Percentiles rank a stretch among this genome's conserved stretches.
Conservation (phyloP, 176 grass and related monocot genomes). For the Coix lacrymajobi region DNA sequence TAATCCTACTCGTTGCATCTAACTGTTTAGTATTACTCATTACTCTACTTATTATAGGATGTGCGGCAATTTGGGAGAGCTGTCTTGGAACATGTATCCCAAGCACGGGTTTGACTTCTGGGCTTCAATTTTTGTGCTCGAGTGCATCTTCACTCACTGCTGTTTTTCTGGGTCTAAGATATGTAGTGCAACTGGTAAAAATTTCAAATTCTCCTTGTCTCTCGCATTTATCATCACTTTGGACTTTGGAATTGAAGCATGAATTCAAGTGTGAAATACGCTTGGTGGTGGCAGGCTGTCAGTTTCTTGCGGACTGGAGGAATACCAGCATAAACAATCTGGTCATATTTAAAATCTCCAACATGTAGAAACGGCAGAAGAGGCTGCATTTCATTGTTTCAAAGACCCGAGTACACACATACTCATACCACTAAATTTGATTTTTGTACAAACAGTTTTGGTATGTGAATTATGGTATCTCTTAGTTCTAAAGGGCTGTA, state of each 20-base stretch:
- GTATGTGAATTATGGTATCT: not conserved
- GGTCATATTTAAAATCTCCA: not conserved
- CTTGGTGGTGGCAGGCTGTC: not conserved
- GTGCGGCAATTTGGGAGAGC: constrained; percentile 79
- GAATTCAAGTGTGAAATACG: not conserved
- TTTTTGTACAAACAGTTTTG: not conserved
- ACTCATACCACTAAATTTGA: not conserved
- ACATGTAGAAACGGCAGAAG: not conserved
- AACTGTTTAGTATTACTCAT: not conserved
- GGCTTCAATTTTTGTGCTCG: constrained; percentile 91
- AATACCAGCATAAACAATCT: not conserved
- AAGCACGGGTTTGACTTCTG: constrained; percentile 69
- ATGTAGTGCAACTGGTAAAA: constrained; percentile 71
- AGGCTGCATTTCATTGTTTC: not conserved
- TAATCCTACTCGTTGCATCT: constrained; percentile 17
- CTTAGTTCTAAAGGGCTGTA: constrained; percentile 14
- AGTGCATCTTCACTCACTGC: constrained; percentile 68
- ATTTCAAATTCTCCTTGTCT: constrained; percentile 1
- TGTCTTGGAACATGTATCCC: constrained; percentile 88
- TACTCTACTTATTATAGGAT: constrained; percentile 48
- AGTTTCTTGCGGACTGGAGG: not conserved
- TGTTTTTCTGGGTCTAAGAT: constrained; percentile 73
- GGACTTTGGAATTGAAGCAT: not conserved
- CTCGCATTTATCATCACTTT: not conserved
- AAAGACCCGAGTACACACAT: not conserved